Conservation (phyloP, 164 flowering plant genomes). For the Amborella trichopoda region DNA sequence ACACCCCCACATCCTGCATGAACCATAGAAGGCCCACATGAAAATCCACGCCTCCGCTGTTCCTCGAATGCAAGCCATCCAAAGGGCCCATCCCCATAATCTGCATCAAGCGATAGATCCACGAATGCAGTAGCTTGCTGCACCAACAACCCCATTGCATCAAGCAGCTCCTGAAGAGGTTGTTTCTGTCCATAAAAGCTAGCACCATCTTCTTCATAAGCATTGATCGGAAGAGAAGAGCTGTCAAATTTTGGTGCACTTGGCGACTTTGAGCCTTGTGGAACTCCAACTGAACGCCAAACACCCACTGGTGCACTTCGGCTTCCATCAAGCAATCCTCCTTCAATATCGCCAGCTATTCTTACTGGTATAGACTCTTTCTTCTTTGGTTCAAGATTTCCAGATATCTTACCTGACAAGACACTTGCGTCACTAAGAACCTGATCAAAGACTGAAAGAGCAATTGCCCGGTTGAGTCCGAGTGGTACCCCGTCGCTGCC, state of each 20-base stretch:
- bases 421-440: slow-evolving; percentile 37
- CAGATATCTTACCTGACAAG: slow-evolving; percentile 29
- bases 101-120: slow-evolving; percentile 80
- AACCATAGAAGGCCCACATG: slow-evolving; percentile 87
- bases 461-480: slow-evolving; percentile 24
- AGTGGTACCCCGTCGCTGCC: slow-evolving; percentile 20
- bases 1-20: slow-evolving; percentile 99
- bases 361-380: slow-evolving; percentile 67
- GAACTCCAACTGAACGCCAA: slow-evolving; percentile 88
- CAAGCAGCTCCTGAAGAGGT: slow-evolving; percentile 87
- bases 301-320: slow-evolving; percentile 80
- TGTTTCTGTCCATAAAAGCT: slow-evolving; percentile 59
- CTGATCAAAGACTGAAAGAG: slow-evolving; percentile 29
- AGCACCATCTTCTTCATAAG: slow-evolving; percentile 52
- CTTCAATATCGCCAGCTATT: slow-evolving; percentile 80
- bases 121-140: slow-evolving; percentile 96
- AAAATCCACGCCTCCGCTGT: slow-evolving; percentile 81
- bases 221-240: slow-evolving; percentile 29
- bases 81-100: slow-evolving; percentile 76
- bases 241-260: slow-evolving; percentile 40
- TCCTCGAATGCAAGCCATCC: slow-evolving; percentile 97
- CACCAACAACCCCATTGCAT: slow-evolving; percentile 76
- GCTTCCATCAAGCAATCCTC: slow-evolving; percentile 54
- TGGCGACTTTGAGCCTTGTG: slow-evolving; percentile 54
- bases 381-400: slow-evolving; percentile 56